Evolutionary conservation across 352 stramenopile genomes (phyloP).

Genomic region (Globisporangium cystogenes): DNA sequence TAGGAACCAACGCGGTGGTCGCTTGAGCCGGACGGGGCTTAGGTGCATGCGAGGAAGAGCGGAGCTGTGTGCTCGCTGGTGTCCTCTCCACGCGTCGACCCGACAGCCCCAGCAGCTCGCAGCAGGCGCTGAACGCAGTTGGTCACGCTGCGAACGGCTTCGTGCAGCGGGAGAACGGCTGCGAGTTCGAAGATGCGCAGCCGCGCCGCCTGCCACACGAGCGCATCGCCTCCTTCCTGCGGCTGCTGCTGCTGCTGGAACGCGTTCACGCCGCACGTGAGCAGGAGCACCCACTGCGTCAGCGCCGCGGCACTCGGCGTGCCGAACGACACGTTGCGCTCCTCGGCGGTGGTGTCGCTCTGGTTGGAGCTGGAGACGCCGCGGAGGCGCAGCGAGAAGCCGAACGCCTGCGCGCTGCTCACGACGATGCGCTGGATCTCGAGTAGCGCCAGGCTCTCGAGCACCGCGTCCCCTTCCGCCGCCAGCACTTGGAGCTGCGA

Average conservation of each 20-base stretch:
- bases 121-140: constrained; percentile 4
- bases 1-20: background rate
- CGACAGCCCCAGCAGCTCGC: background rate
- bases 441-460: constrained; percentile 4
- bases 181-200: constrained; percentile 42
- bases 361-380: background rate
- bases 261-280: constrained; percentile 32
- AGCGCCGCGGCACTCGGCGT: constrained; percentile 8
- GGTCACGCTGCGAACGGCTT: constrained; percentile 15
- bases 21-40: too few species aligned
- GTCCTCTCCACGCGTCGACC: background rate
- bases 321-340: background rate
- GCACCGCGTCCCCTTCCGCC: background rate
- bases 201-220: constrained; percentile 39
- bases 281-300: constrained; percentile 26
- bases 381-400: constrained; percentile 1
- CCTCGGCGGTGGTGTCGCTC: background rate
- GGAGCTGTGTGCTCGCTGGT: background rate
- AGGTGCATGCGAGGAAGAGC: background rate
- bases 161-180: constrained; percentile 5
- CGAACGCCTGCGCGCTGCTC: background rate
- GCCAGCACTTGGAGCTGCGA: constrained; percentile 1
- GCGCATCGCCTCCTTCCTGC: background rate
- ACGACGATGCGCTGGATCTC: constrained; percentile 7
- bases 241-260: constrained; percentile 25